Conservation (phyloP, 1,284 basidiomycete species). For the Anthracocystis walkeri region DNA sequence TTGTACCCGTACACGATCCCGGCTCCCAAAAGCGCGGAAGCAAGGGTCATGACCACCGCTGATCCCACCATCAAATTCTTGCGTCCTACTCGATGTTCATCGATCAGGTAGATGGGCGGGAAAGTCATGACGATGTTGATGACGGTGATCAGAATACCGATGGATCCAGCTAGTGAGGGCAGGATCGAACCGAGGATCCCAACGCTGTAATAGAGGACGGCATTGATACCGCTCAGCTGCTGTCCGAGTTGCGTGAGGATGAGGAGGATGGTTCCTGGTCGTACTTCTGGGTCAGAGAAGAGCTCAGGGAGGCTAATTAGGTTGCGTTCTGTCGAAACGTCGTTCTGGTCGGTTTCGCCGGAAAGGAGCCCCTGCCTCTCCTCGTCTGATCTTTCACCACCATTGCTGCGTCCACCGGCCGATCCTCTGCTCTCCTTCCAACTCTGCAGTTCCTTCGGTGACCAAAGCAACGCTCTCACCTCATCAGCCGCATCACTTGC, state of each 20-base stretch:
- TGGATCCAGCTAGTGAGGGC: slow-evolving; percentile 44
- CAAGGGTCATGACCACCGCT: slow-evolving; percentile 76
- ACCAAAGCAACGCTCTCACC: slow-evolving; percentile 45
- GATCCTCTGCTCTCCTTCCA: slow-evolving; percentile 24
- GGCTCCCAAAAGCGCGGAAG: slow-evolving; percentile 78
- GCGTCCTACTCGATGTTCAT: slow-evolving; percentile 73
- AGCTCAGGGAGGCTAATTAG: slow-evolving; percentile 22
- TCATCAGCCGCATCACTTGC: slow-evolving; percentile 25
- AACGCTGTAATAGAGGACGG: slow-evolving; percentile 65
- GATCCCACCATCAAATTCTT: slow-evolving; percentile 70
- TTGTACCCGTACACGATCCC: slow-evolving; percentile 74
- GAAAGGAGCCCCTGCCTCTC: slow-evolving; percentile 39
- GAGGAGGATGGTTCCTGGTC: slow-evolving; percentile 51
- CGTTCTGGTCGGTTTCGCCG: background rate
- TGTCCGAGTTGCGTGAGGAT: slow-evolving; percentile 64
- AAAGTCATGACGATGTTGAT: slow-evolving; percentile 82
- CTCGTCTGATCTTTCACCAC: slow-evolving; percentile 12
- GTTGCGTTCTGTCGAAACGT: background rate
- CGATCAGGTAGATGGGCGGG: slow-evolving; percentile 83
- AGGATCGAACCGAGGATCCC: slow-evolving; percentile 61
- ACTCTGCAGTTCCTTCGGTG: slow-evolving; percentile 33
- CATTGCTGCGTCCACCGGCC: background rate
- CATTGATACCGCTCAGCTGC: slow-evolving; percentile 65
- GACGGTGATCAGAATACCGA: slow-evolving; percentile 64
- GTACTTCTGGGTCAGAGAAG: slow-evolving; percentile 38